Evolutionary conservation across 1,139 yeast species (phyloP), one percentile per base, ranked within the genome.

Genomic region (Candida smagusa): DNA sequence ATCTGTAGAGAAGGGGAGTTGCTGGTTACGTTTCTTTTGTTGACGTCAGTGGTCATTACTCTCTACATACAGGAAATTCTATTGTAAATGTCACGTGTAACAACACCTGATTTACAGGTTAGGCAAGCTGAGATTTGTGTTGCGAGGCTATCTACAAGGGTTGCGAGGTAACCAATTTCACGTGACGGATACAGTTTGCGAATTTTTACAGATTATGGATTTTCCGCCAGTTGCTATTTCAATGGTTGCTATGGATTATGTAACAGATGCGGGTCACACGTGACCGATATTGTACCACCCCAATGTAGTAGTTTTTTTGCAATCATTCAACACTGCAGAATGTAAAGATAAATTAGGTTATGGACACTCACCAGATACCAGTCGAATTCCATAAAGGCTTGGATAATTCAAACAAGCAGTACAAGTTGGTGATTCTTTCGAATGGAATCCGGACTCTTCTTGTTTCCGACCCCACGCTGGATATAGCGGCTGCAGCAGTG

Each of bases 391-490:
- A 58, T 11, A 54, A 61, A 13, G 68, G 76, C 1, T 42, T 65
- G 58, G 26, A 30, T n/a, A 47, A 59, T 27, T 46, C 65, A 6
- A 48, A 59, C 19, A 59, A 75, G 41, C 56, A 66, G 1, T 68
- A 74, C 48, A 68, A 65, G 37, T 49, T 71, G 2, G 53, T 80
- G n/a, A 58, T 59, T 28, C 58, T 81, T 9, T 63, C 72, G 6
- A 81, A 81, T 59, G 86, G 86, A 0, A 49, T 81, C 6, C 45
- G 61, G 9, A 63, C 71, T 0, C 55, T 82, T 1, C 45, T 83
- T 11, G 65, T 82, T 2, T 79, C 84, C 0, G 86, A 83, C 46
- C 80, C 86, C 0, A 48, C 72, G 1, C 68, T 65, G 12, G 66
- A 65, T 7, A 37, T 61, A 0, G 74, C 76, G 1, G 64, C 82